Evolutionary conservation across 805 yeast species (phyloP).

Genomic region (Myxozyma vanderwaltii): DNA sequence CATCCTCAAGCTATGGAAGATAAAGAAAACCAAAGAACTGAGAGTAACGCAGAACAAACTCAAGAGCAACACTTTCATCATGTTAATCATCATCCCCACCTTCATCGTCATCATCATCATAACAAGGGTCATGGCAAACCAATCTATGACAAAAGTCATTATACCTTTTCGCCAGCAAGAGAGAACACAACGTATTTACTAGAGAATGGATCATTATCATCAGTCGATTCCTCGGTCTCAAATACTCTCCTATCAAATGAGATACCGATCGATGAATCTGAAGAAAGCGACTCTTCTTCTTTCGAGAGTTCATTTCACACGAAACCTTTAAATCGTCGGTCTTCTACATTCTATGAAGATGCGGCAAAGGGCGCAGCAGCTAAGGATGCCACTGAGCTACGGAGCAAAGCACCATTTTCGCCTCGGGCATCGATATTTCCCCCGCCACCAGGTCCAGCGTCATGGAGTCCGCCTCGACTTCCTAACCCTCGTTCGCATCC

Average conservation of each 20-base stretch:
- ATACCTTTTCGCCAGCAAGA: constrained; percentile 27
- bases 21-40: not conserved
- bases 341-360: constrained; percentile 25
- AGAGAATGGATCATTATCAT: not conserved
- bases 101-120: not conserved
- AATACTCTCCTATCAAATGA: not conserved
- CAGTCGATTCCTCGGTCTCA: constrained; percentile 1
- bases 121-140: constrained; percentile 6
- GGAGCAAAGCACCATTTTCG: not conserved
- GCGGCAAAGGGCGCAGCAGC: not conserved
- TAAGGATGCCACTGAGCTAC: too few species aligned
- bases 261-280: not conserved
- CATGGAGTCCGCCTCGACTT: not conserved
- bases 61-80: constrained; percentile 9
- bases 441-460: not conserved
- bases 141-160: constrained; percentile 22
- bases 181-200: constrained; percentile 15
- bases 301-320: not conserved
- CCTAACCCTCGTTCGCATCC: not conserved
- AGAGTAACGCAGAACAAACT: not conserved
- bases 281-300: not conserved
- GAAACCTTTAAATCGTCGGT: constrained; percentile 15
- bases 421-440: not conserved
- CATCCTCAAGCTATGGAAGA: constrained; percentile 4
- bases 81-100: constrained; percentile 2